These are phyloP conservation scores for Salvia hispanica DNA, from an alignment of 257 asterid genomes.

Conservation along the genomic window DNA sequence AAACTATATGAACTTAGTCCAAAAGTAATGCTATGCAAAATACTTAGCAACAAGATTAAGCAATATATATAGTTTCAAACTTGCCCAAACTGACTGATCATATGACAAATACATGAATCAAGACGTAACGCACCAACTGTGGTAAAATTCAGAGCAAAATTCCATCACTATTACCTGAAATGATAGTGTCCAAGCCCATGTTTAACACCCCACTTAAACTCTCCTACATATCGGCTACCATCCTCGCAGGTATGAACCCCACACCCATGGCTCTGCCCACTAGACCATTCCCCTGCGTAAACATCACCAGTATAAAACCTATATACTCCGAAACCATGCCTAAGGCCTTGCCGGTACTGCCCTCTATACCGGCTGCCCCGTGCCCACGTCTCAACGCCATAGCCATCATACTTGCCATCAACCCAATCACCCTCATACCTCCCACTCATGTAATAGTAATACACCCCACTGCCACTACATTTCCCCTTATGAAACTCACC, in stretches of 20 bases:
- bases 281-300: constrained; percentile 96
- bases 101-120: neutral
- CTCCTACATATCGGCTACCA: constrained; percentile 85
- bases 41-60: neutral
- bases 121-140: neutral
- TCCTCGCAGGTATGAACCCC: constrained; percentile 90
- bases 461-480: constrained; percentile 89
- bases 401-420: constrained; percentile 89
- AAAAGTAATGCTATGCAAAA: neutral
- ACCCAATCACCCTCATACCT: constrained; percentile 95
- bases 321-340: constrained; percentile 89
- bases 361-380: constrained; percentile 88
- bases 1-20: neutral
- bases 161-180: constrained; percentile 56
- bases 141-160: constrained; percentile 20
- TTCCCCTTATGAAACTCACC: constrained; percentile 95
- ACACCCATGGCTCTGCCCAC: constrained; percentile 90
- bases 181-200: constrained; percentile 95
- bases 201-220: constrained; percentile 88
- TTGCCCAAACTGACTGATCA: constrained; percentile 15
- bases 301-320: constrained; percentile 93
- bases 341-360: constrained; percentile 83
- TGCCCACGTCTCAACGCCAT: constrained; percentile 92
- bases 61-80: neutral
- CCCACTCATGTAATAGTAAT: constrained; percentile 91